Evolutionary conservation across 306 rosid species (phyloP).

Genomic region (Carpinus viminea): DNA sequence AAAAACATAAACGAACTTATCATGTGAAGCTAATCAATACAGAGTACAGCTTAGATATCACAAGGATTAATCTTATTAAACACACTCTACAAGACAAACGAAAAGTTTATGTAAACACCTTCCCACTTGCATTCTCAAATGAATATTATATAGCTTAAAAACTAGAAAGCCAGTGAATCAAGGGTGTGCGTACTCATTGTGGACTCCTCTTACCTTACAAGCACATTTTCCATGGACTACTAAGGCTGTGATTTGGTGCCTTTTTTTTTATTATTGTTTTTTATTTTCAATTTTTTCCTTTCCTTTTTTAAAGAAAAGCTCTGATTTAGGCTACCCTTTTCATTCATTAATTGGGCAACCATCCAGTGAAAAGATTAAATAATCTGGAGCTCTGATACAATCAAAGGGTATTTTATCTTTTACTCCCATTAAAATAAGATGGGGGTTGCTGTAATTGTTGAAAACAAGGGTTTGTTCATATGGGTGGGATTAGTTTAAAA

Average conservation of each 20-base stretch:
- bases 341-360: slow-evolving; percentile 10
- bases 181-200: slow-evolving; percentile 27
- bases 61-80: not conserved
- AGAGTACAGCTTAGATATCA: slow-evolving; percentile 1
- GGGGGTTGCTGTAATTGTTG: not conserved
- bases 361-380: slow-evolving; percentile 14
- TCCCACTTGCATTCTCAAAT: slow-evolving; percentile 20
- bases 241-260: not conserved
- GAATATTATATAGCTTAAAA: not conserved
- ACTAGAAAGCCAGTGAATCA: slow-evolving; percentile 29
- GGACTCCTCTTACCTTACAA: not conserved
- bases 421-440: not conserved
- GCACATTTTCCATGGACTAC: slow-evolving; percentile 8
- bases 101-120: not conserved
- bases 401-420: not conserved
- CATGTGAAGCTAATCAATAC: slow-evolving; percentile 11
- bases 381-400: not conserved
- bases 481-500: slow-evolving; percentile 30
- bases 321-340: slow-evolving; percentile 1
- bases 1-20: not conserved
- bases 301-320: not conserved
- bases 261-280: not conserved
- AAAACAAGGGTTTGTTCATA: not conserved
- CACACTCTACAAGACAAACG: slow-evolving; percentile 24
- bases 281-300: too few species aligned